Evolutionary conservation across 2,329 filamentous ascomycete genomes (phyloP).

Genomic region (Magnaporthiopsis rhizophila): DNA sequence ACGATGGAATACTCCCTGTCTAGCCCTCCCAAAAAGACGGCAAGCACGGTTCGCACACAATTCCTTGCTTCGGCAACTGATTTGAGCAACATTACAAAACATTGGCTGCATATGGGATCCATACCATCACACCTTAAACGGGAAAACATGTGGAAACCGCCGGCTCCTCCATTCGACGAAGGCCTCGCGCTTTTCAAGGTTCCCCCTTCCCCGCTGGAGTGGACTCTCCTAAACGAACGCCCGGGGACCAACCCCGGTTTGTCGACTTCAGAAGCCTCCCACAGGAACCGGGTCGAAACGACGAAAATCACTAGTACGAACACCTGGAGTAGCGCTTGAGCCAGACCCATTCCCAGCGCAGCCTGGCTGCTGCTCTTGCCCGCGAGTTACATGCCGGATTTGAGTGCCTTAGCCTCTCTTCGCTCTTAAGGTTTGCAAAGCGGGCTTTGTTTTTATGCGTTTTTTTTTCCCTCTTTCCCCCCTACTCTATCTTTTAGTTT

Average conservation of each 20-base stretch:
- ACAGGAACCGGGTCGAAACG: neutral
- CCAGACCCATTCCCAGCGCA: neutral
- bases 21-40: too few relatives aligned
- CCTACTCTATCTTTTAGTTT: neutral
- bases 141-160: too few relatives aligned
- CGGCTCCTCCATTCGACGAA: too few relatives aligned
- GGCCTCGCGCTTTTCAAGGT: too few relatives aligned
- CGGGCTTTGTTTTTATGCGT: neutral
- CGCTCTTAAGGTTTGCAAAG: neutral
- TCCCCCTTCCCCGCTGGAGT: too few relatives aligned
- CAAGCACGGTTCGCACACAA: too few relatives aligned
- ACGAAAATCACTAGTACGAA: neutral
- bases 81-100: too few relatives aligned
- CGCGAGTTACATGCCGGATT: neutral
- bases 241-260: too few relatives aligned
- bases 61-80: too few relatives aligned
- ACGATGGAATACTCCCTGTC: too few relatives aligned
- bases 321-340: neutral
- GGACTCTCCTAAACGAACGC: neutral
- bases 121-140: too few relatives aligned
- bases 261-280: neutral
- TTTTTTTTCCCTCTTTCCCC: neutral
- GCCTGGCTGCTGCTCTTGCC: neutral
- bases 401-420: neutral
- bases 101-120: too few relatives aligned